A percentile compares a stretch with the other conserved stretches of the same genome.
phyloP scores from a whole-genome alignment of 139 green algal genomes.

The Chlamydomonas incerta region DNA sequence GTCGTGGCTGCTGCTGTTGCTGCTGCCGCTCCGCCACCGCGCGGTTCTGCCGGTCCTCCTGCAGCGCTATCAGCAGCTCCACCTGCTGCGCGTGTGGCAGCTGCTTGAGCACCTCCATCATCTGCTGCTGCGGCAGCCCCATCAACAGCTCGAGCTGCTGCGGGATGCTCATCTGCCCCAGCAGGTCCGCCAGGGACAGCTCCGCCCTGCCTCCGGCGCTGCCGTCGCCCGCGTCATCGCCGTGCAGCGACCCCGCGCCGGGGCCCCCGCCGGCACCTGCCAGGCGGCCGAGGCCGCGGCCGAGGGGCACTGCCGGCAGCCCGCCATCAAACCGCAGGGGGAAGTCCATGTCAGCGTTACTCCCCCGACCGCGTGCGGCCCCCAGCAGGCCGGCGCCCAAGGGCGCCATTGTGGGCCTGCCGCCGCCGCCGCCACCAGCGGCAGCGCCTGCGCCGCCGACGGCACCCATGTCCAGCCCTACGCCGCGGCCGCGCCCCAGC shows the following conservation, averaged over 20 bases:
- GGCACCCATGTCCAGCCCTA: background rate
- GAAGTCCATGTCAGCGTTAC: too few relatives aligned
- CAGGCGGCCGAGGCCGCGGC: too few relatives aligned
- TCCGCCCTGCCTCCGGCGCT: background rate
- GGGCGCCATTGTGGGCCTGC: background rate
- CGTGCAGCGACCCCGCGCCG: background rate
- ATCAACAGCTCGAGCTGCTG: constrained; percentile 28
- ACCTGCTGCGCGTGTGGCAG: constrained; percentile 25
- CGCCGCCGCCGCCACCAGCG: background rate
- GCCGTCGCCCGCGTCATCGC: background rate
- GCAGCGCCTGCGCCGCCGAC: background rate
- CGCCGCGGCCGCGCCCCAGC: too few relatives aligned
- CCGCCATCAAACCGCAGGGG: too few relatives aligned
- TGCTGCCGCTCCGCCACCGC: background rate
- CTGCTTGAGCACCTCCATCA: constrained; percentile 21
- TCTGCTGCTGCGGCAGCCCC: constrained; percentile 25
- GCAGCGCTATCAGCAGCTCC: constrained; percentile 15
- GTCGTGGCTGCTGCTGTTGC: background rate
- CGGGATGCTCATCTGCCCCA: background rate
- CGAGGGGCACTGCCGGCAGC: too few relatives aligned
- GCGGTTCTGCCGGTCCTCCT: background rate
- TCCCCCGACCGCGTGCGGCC: too few relatives aligned
- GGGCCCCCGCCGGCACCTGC: too few relatives aligned
- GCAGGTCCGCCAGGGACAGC: background rate
- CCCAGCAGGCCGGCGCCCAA: too few relatives aligned